These are phyloP conservation scores for Gaeumannomyces sp. DNA, from an alignment of 2,329 filamentous ascomycete genomes.

Conservation along the genomic window DNA sequence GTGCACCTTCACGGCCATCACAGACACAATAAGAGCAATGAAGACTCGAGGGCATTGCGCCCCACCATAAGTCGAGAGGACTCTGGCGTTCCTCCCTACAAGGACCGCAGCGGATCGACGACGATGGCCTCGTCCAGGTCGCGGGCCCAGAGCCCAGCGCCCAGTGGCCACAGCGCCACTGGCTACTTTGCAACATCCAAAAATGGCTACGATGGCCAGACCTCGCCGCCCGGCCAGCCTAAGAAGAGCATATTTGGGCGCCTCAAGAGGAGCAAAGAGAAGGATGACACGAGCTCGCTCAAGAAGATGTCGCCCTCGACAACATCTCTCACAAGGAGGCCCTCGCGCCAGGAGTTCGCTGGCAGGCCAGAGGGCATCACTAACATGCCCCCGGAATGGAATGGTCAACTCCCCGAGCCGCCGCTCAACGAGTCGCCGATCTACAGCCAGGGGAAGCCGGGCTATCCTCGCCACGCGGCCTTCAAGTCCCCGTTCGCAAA, in stretches of 20 bases:
- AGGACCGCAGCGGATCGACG: constrained; percentile 45
- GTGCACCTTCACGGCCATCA: constrained; percentile 59
- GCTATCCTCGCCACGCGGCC: constrained; percentile 37
- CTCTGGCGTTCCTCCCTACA: constrained; percentile 46
- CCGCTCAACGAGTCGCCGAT: constrained; percentile 27
- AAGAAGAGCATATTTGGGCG: constrained; percentile 47
- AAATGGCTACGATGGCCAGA: constrained; percentile 46
- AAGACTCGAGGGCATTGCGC: constrained; percentile 59
- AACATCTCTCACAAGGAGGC: constrained; percentile 44
- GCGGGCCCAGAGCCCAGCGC: constrained; percentile 75
- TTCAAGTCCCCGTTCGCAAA: constrained; percentile 59
- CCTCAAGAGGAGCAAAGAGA: constrained; percentile 51
- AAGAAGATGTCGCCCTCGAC: constrained; percentile 45
- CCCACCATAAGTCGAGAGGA: constrained; percentile 75
- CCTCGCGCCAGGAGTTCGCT: constrained; percentile 41
- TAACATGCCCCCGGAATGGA: constrained; percentile 3
- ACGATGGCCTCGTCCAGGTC: constrained; percentile 40
- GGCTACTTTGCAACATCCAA: constrained; percentile 37
- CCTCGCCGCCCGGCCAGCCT: constrained; percentile 50
- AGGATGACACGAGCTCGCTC: constrained; percentile 35
- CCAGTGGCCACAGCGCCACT: constrained; percentile 58
- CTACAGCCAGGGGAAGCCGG: constrained; percentile 35
- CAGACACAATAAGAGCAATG: constrained; percentile 64
- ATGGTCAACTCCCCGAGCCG: constrained; percentile 39
- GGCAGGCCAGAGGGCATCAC: constrained; percentile 1